Evolutionary conservation across 2,329 filamentous ascomycete species (phyloP).

Genomic region (Calonectria multiphialidica): DNA sequence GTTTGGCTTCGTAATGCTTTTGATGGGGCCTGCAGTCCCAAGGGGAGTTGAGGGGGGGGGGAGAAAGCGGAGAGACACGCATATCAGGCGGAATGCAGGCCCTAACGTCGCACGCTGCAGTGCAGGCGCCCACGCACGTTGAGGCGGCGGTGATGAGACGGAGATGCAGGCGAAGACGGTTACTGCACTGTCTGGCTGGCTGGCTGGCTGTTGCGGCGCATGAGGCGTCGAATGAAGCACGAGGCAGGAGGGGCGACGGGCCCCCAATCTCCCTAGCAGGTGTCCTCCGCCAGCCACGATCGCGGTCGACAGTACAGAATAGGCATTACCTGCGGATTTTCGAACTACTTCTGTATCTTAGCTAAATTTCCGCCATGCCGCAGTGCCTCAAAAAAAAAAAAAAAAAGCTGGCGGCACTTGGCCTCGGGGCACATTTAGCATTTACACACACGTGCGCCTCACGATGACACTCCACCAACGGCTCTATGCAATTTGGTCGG

Average conservation of each 20-base stretch:
- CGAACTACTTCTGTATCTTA: slow-evolving; percentile 31
- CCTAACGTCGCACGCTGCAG: neutral
- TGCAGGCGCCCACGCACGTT: slow-evolving; percentile 14
- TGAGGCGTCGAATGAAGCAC: slow-evolving; percentile 22
- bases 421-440: slow-evolving; percentile 1
- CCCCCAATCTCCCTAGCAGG: slow-evolving; percentile 36
- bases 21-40: slow-evolving; percentile 11
- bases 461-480: neutral
- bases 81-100: neutral
- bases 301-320: slow-evolving; percentile 38
- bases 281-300: slow-evolving; percentile 40
- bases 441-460: neutral
- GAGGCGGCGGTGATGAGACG: slow-evolving; percentile 24
- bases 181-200: slow-evolving; percentile 14
- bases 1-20: neutral
- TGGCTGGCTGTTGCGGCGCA: slow-evolving; percentile 30
- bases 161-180: slow-evolving; percentile 10
- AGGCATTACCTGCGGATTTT: slow-evolving; percentile 26
- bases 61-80: slow-evolving; percentile 12
- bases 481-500: neutral
- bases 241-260: slow-evolving; percentile 27
- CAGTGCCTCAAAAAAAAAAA: neutral
- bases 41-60: slow-evolving; percentile 3
- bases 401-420: neutral
- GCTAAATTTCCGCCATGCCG: slow-evolving; percentile 25